These are phyloP conservation scores for Candida sithepensis DNA, from an alignment of 805 yeast genomes.

Conservation along the genomic window DNA sequence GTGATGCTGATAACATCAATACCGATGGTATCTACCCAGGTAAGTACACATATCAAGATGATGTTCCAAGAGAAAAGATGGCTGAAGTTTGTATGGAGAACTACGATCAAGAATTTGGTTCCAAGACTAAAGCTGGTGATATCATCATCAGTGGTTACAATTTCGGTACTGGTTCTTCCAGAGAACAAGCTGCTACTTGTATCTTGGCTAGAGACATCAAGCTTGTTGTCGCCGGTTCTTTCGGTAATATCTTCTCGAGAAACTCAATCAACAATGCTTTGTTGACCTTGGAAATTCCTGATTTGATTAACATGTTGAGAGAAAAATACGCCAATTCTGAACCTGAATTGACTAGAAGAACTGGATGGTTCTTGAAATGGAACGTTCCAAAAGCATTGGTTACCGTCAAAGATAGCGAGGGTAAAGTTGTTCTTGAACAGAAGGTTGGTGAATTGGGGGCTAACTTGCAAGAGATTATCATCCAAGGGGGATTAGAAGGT, in stretches of 20 bases:
- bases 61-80: slow-evolving; percentile 91
- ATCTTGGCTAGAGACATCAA: slow-evolving; percentile 90
- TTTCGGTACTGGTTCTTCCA: slow-evolving; percentile 97
- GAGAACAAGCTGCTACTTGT: slow-evolving; percentile 99
- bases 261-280: slow-evolving; percentile 96
- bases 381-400: slow-evolving; percentile 85
- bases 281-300: slow-evolving; percentile 90
- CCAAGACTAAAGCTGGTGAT: slow-evolving; percentile 78
- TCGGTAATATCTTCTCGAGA: slow-evolving; percentile 94
- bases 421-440: slow-evolving; percentile 64
- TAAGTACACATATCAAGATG: slow-evolving; percentile 97
- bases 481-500: slow-evolving; percentile 96
- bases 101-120: slow-evolving; percentile 85
- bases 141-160: slow-evolving; percentile 90
- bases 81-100: slow-evolving; percentile 99
- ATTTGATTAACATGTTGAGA: slow-evolving; percentile 72
- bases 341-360: slow-evolving; percentile 84
- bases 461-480: slow-evolving; percentile 93
- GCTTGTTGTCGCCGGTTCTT: slow-evolving; percentile 93
- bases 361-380: slow-evolving; percentile 92
- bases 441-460: slow-evolving; percentile 95
- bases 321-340: slow-evolving; percentile 50
- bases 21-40: slow-evolving; percentile 99
- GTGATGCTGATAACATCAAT: slow-evolving; percentile 96
- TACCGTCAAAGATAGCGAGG: slow-evolving; percentile 64